Base-by-base conservation (phyloP, 345 rosid genomes). In the Zanthoxylum bungeanum region DNA sequence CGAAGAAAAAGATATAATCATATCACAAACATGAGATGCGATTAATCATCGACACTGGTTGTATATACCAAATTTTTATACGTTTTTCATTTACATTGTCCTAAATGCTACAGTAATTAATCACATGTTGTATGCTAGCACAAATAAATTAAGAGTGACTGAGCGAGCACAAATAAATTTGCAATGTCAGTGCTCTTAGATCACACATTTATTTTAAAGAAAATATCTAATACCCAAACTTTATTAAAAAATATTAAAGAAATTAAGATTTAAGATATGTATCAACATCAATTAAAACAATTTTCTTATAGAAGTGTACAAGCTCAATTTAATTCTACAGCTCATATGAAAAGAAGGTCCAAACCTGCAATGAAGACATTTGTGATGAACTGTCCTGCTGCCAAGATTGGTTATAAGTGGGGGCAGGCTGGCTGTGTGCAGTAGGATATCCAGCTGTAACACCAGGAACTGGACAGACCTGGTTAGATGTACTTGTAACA, bases 301-400 rank as follows among this genome's bases (percentile, higher is more conserved):
- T 61, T 31, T 60, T 24, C 53, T 53, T 69, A 58, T 53, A 60
- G 58, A 68, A 47, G 28, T 40, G 28, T 9, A 55, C 33, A 21
- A 28, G 46, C 60, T 31, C 64, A 66, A 52, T 1, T 42, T 16
- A 42, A 14, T 70, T 70, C 65, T 21, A 42, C 30, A 44, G 22
- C 69, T n/a, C 57, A 57, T n/a, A 21, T 30, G 64, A 42, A 64
- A 31, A 42, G 47, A 53, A 75, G 10, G 10, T 11, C 40, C 75
- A 75, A 88, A 93, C 98, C 99, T 93, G 98, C 72, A 77, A 77
- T 21, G 90, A 72, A 74, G 93, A 81, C 37, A 79, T 75, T 60
- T 84, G 96, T 49, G 87, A 84, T 67, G 91, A 56, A 64, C 69
- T 68, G 9, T 89, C 97, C 39, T 84, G 93, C 78, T 83, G 89